Conservation (phyloP, 495 filamentous ascomycete species). For the Diplogelasinospora grovesii region DNA sequence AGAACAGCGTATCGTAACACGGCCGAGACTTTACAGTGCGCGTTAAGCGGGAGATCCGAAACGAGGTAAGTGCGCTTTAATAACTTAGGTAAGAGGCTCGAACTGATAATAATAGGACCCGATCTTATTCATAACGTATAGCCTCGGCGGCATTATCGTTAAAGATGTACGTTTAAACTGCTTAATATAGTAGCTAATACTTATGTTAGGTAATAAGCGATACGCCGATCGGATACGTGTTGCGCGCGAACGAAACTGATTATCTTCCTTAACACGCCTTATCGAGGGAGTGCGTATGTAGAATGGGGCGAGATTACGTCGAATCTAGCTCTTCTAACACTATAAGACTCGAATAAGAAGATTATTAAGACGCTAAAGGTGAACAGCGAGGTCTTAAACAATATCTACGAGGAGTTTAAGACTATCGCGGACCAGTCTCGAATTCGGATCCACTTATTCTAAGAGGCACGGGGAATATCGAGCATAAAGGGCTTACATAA, state of each 20-base stretch:
- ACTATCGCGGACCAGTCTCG: constrained; percentile 10
- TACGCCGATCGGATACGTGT: constrained; percentile 23
- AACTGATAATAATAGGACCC: constrained; percentile 16
- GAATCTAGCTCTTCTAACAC: constrained; percentile 17
- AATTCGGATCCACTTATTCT: constrained; percentile 38
- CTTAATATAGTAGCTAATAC: no score
- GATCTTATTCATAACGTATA: constrained; percentile 35
- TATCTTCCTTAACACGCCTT: constrained; percentile 38
- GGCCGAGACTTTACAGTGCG: constrained; percentile 21
- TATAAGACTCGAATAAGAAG: constrained; percentile 19
- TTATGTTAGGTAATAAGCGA: constrained; percentile 18
- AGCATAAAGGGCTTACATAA: constrained; percentile 30
- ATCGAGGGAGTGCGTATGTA: constrained; percentile 29
- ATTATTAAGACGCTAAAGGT: constrained; percentile 25
- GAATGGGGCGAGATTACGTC: constrained; percentile 26
- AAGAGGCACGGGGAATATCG: constrained; percentile 31
- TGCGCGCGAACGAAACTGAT: constrained; percentile 25
- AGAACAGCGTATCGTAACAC: constrained; percentile 33
- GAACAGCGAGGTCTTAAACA: constrained; percentile 33
- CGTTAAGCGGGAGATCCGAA: constrained; percentile 23
- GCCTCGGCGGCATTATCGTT: constrained; percentile 37
- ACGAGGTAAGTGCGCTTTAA: constrained; percentile 23
- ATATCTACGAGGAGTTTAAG: constrained; percentile 30
- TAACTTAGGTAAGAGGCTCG: neutral
- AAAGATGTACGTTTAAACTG: constrained; percentile 26